Evolutionary conservation across 2,329 filamentous ascomycete genomes (phyloP).

Genomic region (Huntiella decipiens): DNA sequence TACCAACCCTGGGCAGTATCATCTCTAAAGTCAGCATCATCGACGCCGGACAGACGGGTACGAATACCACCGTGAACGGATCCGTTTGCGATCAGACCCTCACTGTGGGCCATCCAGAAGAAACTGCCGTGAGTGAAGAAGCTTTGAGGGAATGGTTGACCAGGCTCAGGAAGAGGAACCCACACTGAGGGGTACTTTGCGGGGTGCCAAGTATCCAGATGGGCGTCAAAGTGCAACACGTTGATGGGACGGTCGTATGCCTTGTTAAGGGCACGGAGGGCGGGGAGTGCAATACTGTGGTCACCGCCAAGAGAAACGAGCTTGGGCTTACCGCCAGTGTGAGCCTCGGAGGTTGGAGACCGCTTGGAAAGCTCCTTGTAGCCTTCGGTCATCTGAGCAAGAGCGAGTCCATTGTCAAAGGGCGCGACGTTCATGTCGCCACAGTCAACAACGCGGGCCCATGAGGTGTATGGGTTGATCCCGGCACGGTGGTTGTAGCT

Average conservation of each 20-base stretch:
- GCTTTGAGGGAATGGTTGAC: conserved; percentile 16
- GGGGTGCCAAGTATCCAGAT: conserved; percentile 76
- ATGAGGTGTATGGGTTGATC: conserved; percentile 67
- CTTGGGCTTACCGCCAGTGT: conserved; percentile 23
- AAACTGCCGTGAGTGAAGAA: conserved; percentile 79
- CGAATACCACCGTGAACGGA: conserved; percentile 70
- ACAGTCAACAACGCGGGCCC: conserved; percentile 69
- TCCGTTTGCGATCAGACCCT: conserved; percentile 57
- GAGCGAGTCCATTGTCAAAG: conserved; percentile 66
- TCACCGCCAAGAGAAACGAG: conserved; percentile 56
- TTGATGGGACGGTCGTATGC: conserved; percentile 43
- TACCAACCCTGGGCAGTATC: conserved; percentile 57
- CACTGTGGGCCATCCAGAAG: conserved; percentile 74
- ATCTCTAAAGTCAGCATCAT: conserved; percentile 46
- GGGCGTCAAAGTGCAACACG: conserved; percentile 57
- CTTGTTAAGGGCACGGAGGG: conserved; percentile 44
- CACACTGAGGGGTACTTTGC: conserved; percentile 63
- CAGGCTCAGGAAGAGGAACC: conserved; percentile 26
- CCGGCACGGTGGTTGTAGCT: conserved; percentile 63
- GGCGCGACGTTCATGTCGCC: conserved; percentile 78
- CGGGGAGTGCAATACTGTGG: conserved; percentile 51
- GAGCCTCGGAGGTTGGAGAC: conserved; percentile 17
- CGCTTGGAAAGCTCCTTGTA: conserved; percentile 46
- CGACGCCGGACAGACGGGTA: conserved; percentile 48
- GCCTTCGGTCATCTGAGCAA: conserved; percentile 68